A percentile compares a stretch with the other conserved stretches of the same genome.
These are phyloP conservation scores for Clarireedia monteithiana DNA, from an alignment of 2,329 filamentous ascomycete species.

Conservation along the genomic window DNA sequence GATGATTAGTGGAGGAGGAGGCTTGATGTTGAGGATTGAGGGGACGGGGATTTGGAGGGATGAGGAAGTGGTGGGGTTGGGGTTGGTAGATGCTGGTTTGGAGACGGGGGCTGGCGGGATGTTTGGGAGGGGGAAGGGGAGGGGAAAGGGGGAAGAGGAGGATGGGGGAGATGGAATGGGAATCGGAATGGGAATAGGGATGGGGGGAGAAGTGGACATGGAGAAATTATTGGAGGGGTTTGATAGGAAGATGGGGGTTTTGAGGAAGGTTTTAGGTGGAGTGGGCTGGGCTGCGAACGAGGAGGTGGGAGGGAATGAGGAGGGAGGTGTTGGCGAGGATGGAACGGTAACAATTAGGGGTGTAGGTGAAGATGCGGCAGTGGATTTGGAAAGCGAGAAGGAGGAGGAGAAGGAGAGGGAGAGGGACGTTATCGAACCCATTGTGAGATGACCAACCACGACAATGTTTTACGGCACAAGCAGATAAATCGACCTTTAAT, in stretches of 20 bases:
- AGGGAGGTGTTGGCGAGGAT: background rate
- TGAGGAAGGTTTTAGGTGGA: conserved; percentile 42
- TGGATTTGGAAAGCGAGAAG: conserved; percentile 5
- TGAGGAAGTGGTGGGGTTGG: too few species aligned
- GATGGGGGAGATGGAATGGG: conserved; percentile 7
- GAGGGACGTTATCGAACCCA: background rate
- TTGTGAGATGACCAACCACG: background rate
- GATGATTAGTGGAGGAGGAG: conserved; percentile 21
- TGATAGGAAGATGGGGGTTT: conserved; percentile 45
- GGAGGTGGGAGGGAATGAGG: background rate
- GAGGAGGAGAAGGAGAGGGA: background rate
- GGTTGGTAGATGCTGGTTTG: too few species aligned
- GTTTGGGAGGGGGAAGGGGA: conserved; percentile 1
- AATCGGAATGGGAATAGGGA: background rate
- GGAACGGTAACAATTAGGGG: background rate
- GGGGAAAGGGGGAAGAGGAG: conserved; percentile 5
- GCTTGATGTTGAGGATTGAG: background rate
- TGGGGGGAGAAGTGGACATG: conserved; percentile 38
- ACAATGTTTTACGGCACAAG: background rate
- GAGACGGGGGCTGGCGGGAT: too few species aligned
- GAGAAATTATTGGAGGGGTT: conserved; percentile 47
- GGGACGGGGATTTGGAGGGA: too few species aligned
- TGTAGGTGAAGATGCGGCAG: background rate
- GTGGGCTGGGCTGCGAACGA: conserved; percentile 17
- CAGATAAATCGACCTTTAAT: too few species aligned